Percentiles rank a stretch among this genome's conserved stretches.
phyloP scores from a whole-genome alignment of 73 alveolate species.

The Paramecium biaurelia region DNA sequence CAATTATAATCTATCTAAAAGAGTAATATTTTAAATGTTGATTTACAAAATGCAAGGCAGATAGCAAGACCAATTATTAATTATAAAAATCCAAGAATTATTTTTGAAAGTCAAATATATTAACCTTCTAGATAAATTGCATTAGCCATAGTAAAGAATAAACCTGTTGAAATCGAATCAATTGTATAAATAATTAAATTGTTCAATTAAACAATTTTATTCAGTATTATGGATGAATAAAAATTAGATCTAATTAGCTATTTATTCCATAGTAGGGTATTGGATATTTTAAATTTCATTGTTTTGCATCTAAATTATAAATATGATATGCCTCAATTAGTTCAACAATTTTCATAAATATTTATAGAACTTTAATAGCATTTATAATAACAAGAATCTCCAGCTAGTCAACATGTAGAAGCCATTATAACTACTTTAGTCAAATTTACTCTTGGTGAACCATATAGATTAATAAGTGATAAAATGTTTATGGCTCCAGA shows the following conservation, averaged over 20 bases:
- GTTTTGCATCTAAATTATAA: background rate
- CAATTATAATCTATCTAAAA: slow-evolving; percentile 15
- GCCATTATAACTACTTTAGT: slow-evolving; percentile 33
- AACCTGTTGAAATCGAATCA: background rate
- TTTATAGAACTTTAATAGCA: background rate
- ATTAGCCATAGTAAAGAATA: background rate
- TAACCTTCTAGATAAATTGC: slow-evolving; percentile 21
- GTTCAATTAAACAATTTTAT: background rate
- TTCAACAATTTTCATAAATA: background rate
- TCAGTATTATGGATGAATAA: slow-evolving; percentile 1
- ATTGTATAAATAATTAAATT: background rate
- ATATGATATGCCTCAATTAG: background rate
- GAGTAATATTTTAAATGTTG: background rate
- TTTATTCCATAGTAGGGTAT: slow-evolving; percentile 13
- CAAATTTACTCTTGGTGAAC: slow-evolving; percentile 35
- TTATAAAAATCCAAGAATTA: slow-evolving; percentile 36
- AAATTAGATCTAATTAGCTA: slow-evolving; percentile 1
- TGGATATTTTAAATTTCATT: background rate
- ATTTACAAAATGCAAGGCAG: slow-evolving; percentile 1
- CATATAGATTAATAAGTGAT: slow-evolving; percentile 39
- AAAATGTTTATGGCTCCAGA: slow-evolving; percentile 12
- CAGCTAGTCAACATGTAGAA: slow-evolving; percentile 42
- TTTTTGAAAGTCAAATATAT: background rate
- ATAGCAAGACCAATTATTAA: slow-evolving; percentile 40
- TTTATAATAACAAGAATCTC: background rate